Base-by-base conservation (phyloP, 192 early-diverging fungal genomes). In the Spizellomyces sp. region DNA sequence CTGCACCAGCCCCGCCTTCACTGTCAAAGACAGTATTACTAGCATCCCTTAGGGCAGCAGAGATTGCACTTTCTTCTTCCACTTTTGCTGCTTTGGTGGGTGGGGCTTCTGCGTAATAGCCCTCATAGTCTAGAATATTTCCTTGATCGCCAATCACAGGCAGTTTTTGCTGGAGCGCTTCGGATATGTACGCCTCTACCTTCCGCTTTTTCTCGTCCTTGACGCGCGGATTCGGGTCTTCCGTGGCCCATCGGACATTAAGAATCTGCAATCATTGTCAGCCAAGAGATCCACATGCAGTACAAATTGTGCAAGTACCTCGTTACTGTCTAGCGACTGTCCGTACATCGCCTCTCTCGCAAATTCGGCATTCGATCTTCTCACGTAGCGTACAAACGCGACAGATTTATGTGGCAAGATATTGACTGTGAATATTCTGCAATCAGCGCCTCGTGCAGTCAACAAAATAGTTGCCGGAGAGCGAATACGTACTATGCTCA, bases 291-390 rank as follows among this genome's bases (percentile, higher is more conserved):
- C 55, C 15, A 75, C 47, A 43, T 41, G 9, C 14, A 8, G n/a
- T 9, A 41, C 9, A 70, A 71, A 50, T 21, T 17, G 45, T 46
- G 58, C n/a, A 56, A 67, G 56, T 64, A 93, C 88, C 73, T 95
- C 94, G 52, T 88, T 86, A 52, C 81, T 77, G 72, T 95, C 93
- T 36, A 95, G 68, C 21, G 87, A 84, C 57, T 95, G 94, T 47
- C 87, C 84, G 58, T 82, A 82, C 94, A 95, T 95, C 7, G 94
- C 94, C 72, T 95, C 94, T 64, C 89, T 91, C 9, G 93, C 94
- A 83, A 95, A 95, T 80, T 95, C 93, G 21, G 94, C 94, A 67
- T 83, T 88, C 43, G 83, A 63, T 43, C 91, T 79, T 46, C 71
- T 77, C 65, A 83, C 81, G 78, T 92, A 95, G 27, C 89, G 89